Base-by-base conservation (phyloP, 108 stramenopile genomes). In the Nitzschia inconspicua region DNA sequence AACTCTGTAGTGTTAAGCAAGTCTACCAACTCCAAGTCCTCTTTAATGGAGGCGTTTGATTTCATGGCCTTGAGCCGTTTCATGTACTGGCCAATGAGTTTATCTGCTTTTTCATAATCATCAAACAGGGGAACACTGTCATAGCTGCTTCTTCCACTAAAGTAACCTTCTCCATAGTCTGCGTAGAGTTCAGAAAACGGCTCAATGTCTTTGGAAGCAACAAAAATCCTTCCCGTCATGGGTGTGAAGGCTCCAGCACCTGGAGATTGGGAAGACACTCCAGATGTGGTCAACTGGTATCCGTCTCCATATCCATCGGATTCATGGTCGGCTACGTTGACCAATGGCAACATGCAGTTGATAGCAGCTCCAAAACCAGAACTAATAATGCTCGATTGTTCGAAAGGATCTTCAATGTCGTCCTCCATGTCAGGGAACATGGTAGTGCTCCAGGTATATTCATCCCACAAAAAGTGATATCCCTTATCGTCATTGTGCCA, bases 281-380 rank as follows among this genome's bases (percentile, higher is more conserved):
- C 70, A 13, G 57, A 58, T 18, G 24, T 44, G 24, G 43, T 58
- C n/a, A 44, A 54, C 58, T 51, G 16, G 13, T 47, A 44, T n/a
- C 29, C 68, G 29, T 40, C 4, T 40, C 25, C 18, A 47, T 34
- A 22, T 18, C n/a, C 19, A n/a, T 27, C 51, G 36, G 13, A 20
- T 2, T 31, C 50, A 18, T 59, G 57, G 4, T 65, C 46, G 3
- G 25, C 65, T 0, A 65, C 52, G 18, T 77, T 66, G 1, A 71
- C 59, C 47, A 71, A 43, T 9, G 66, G 66, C 59, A 80, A 55
- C 29, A 66, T 56, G 39, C 73, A 75, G 57, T 80, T 80, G 40
- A 68, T 54, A 10, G 70, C 69, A 3, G 79, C 73, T 6, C 79
- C 76, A 41, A 77, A 63, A 42, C 76, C 76, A 35, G 29, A 28